Conservation (phyloP, 352 stramenopile genomes). For the Phytophthora brassicae region DNA sequence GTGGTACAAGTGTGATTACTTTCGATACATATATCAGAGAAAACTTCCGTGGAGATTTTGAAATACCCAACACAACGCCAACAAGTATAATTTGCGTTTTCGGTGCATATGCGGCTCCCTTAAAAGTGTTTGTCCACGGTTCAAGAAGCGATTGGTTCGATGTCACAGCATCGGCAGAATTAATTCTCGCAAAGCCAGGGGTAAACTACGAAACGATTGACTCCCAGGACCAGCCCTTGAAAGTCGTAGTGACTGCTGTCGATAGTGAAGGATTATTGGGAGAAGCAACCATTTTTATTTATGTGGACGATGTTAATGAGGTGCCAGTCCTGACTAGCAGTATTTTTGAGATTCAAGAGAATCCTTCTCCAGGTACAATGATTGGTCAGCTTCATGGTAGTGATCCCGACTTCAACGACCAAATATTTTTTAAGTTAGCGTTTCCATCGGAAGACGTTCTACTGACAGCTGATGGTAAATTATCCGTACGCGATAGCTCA, state of each 20-base stretch:
- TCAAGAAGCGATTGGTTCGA: conserved; percentile 22
- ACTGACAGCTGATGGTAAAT: conserved; percentile 39
- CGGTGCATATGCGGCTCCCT: conserved; percentile 24
- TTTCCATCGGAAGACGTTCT: conserved; percentile 38
- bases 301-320: conserved; percentile 62
- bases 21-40: conserved; percentile 29
- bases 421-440: conserved; percentile 25
- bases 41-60: conserved; percentile 4
- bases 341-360: conserved; percentile 48
- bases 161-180: conserved; percentile 23
- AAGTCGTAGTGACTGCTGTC: conserved; percentile 33
- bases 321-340: conserved; percentile 31
- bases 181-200: conserved; percentile 21
- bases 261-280: conserved; percentile 41
- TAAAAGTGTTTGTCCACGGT: conserved; percentile 33
- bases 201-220: conserved; percentile 48
- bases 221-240: conserved; percentile 18
- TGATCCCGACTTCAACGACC: conserved; percentile 45
- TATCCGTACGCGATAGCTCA: conserved; percentile 38
- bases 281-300: conserved; percentile 38
- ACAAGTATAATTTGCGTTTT: conserved; percentile 24
- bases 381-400: conserved; percentile 38
- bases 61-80: conserved; percentile 5
- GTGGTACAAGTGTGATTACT: conserved; percentile 28
- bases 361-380: conserved; percentile 38